Evolutionary conservation across 148 eudicot genomes (phyloP), one percentile per base, ranked within the genome.

Genomic region (Silene latifolia): DNA sequence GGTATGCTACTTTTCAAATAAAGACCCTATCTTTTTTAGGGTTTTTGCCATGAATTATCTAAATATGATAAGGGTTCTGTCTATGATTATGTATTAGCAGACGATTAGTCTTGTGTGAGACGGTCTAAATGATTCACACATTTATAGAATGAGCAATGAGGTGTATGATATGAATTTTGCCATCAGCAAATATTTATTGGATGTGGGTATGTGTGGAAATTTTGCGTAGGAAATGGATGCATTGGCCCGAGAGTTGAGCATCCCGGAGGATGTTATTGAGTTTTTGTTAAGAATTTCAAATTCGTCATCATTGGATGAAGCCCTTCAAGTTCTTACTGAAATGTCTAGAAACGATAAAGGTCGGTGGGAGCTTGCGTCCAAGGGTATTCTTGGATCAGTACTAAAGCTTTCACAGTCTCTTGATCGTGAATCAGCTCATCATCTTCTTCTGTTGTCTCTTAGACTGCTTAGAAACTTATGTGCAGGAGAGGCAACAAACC

Each of bases 401-500:
- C 90, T 89, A 24, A 76, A 80, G 48, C 81, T 94, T 6, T 80
- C 86, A 51, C 85, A 83, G 67, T 79, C 54, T 73, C 83, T 87
- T 12, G 72, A 77, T 23, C 14, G n/a, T 64, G 79, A 85, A 42
- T 78, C 86, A n/a, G 70, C 70, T 27, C 74, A 77, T 61, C 83
- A 70, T 14, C 86, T 82, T 63, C 88, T 82, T 18, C 75, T 83
- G 20, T 72, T 87, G 74, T 83, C 96, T 67, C 76, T 94, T 63
- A 86, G 90, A 78, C 88, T 94, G 23, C 83, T 94, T 3, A 91
- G 98, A 77, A 94, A 94, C 79, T 83, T 94, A 18, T 88, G 93
- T 77, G 98, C 96, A 0, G 96, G 96, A 20, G 98, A 90, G 60
- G 27, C 56, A 13, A 58, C 51, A 19, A 94, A 91, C 60, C 97